phyloP scores from a whole-genome alignment of 1,284 basidiomycete genomes.

The Trichosporon sp. region DNA sequence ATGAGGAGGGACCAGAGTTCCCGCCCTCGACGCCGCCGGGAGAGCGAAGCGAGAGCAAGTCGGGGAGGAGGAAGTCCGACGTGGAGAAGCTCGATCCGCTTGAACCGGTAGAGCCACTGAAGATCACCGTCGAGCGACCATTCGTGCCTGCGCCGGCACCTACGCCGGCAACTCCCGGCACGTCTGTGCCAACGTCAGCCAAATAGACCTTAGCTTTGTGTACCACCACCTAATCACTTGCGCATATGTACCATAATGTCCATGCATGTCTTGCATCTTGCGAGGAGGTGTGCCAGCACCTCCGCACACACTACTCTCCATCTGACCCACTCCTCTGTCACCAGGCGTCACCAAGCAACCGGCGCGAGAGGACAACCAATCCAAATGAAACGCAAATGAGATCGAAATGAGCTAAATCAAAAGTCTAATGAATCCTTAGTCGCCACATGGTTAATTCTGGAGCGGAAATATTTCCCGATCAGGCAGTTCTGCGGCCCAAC shows the following conservation, averaged over 20 bases:
- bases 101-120: no score
- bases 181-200: no score
- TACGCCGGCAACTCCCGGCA: no score
- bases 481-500: not conserved
- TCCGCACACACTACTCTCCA: no score
- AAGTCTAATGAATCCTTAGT: not conserved
- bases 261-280: not conserved
- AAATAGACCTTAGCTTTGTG: not conserved
- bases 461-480: constrained; percentile 10
- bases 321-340: no score
- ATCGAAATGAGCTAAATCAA: no score
- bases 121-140: no score
- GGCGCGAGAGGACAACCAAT: no score
- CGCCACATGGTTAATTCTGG: not conserved
- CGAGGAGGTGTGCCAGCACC: not conserved
- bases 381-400: no score
- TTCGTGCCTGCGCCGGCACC: no score
- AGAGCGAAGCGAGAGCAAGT: not conserved
- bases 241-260: not conserved
- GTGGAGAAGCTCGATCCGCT: not conserved
- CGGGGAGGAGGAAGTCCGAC: not conserved
- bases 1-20: not conserved
- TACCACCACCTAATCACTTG: not conserved
- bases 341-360: no score
- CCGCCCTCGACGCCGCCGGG: constrained; percentile 1